Percentiles rank a stretch among this genome's conserved stretches.
Conservation (phyloP, 176 grass and related monocot genomes). For the Eremochloa ophiuroides region DNA sequence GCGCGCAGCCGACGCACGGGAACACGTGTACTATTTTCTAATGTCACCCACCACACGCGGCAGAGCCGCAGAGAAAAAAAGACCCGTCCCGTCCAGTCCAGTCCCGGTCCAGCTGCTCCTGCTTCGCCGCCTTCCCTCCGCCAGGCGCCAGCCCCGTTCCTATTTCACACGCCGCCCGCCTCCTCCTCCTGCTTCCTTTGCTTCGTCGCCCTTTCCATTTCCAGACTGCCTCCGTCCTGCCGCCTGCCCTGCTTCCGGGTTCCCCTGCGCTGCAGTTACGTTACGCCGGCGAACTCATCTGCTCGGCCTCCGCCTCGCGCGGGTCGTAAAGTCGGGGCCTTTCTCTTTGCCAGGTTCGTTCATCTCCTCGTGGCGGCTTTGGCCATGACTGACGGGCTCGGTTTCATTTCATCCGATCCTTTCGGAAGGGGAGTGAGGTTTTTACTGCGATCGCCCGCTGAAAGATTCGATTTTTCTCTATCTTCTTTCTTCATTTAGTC, state of each 20-base stretch:
- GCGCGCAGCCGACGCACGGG: neutral
- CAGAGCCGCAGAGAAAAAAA: neutral
- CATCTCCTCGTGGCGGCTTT: neutral
- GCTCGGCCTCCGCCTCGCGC: too few relatives aligned
- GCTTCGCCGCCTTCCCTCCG: neutral
- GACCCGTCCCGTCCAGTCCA: neutral
- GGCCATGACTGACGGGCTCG: neutral
- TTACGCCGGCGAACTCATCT: neutral
- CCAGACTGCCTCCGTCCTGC: neutral
- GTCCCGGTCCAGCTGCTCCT: neutral
- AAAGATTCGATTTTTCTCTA: neutral
- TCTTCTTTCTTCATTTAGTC: neutral
- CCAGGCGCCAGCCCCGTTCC: neutral
- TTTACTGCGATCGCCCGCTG: neutral
- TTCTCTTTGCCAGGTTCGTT: neutral
- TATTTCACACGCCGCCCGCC: neutral
- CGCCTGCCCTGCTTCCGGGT: neutral
- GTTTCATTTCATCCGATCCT: neutral
- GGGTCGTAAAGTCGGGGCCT: neutral
- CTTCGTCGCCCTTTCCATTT: neutral
- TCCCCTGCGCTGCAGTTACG: neutral
- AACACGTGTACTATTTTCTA: slow-evolving; percentile 41
- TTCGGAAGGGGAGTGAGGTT: neutral
- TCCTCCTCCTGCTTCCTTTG: neutral
- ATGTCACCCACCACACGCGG: slow-evolving; percentile 26